A percentile compares a stretch with the other conserved stretches of the same genome.
These are phyloP conservation scores for Eucalyptus victrix DNA, from an alignment of 345 rosid species.

Conservation along the genomic window DNA sequence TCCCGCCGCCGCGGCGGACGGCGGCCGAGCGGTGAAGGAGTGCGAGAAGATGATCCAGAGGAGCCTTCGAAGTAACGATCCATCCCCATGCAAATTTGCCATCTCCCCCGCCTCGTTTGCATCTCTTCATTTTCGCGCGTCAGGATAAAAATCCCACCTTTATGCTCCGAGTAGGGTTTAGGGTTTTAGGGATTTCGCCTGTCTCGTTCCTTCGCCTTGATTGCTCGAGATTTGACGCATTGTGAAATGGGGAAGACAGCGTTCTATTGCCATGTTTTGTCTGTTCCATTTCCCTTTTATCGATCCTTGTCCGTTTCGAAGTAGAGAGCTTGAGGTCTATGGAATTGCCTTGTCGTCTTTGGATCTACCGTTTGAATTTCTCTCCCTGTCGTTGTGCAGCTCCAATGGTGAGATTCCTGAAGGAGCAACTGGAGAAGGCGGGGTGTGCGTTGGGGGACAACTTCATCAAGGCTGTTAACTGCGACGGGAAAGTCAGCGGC, in stretches of 20 bases:
- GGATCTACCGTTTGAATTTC: neutral
- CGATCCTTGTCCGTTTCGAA: neutral
- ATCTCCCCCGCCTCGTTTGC: neutral
- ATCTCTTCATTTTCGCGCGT: neutral
- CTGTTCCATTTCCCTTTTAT: neutral
- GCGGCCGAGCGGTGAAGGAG: slow-evolving; percentile 15
- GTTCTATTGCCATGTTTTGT: neutral
- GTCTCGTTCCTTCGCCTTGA: neutral
- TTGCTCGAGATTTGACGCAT: neutral
- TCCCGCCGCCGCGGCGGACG: neutral
- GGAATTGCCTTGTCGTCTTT: neutral
- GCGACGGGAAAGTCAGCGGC: slow-evolving; percentile 41
- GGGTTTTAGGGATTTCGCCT: slow-evolving; percentile 1
- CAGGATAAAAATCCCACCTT: neutral
- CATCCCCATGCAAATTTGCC: neutral
- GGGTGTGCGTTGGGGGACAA: slow-evolving; percentile 73
- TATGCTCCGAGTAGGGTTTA: neutral
- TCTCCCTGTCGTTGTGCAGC: slow-evolving; percentile 13
- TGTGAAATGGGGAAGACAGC: neutral
- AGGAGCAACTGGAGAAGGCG: slow-evolving; percentile 75
- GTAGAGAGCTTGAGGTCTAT: neutral
- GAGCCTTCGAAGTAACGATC: slow-evolving; percentile 38
- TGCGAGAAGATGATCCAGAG: slow-evolving; percentile 32
- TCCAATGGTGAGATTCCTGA: slow-evolving; percentile 79
- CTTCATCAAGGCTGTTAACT: slow-evolving; percentile 61